Base-by-base conservation (phyloP, 768 basidiomycete genomes). In the Coprinopsis cinerea region DNA sequence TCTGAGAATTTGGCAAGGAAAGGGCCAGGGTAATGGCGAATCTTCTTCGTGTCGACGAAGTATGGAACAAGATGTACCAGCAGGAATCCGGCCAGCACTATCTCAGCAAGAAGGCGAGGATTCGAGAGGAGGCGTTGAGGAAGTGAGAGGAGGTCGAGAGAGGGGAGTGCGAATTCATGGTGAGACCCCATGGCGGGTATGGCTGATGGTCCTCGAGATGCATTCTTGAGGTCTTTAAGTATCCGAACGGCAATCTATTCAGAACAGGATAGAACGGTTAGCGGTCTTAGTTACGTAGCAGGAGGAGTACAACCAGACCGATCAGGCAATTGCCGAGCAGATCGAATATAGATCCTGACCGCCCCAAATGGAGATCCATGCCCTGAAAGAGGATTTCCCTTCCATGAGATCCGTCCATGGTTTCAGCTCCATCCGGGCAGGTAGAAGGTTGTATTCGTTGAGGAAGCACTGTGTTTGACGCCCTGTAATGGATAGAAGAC, bases 1-100 rank as follows among this genome's bases (percentile, higher is more conserved):
- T 87, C 82, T 9, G 83, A 78, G 59, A 90, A 80, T 58, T 75
- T 80, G 30, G 90, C 90, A 6, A 83, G 59, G 49, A 77, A 72
- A 0, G 88, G 88, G 0, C 86, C 88, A n/a, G 82, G 82, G 53
- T 78, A 76, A 23, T 63, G 61, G 28, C 82, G 78, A 30, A 88
- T 75, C n/a, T 71, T 65, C 61, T 81, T 71, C 0, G 78, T 64
- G 55, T 90, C 83, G 26, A 72, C 49, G 14, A 88, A 50, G 63
- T 79, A 91, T 9, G 75, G 71, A 7, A 72, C 48, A 40, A 76
- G 23, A 40, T 77, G 76, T 13, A 58, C 61, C 20, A 72, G 57
- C 27, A 72, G 18, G 51, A 73, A 47, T 17, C 59, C 45, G 1
- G 59, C 56, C 6, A 65, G 64, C 1, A 69, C 43, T 14, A 44